phyloP scores from a whole-genome alignment of 768 basidiomycete genomes.

The Boletus reticulatus region DNA sequence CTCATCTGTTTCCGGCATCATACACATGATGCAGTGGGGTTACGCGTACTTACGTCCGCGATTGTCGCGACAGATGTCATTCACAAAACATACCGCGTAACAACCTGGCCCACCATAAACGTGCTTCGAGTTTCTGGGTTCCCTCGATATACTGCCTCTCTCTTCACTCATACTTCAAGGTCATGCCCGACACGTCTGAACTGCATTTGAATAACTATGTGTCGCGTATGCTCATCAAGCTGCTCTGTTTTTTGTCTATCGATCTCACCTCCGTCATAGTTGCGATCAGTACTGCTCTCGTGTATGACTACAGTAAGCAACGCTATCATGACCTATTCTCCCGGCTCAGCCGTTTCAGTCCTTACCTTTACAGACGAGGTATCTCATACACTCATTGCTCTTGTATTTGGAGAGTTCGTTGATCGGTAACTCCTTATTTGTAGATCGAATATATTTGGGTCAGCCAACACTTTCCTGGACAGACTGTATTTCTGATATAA shows the following conservation, averaged over 20 bases:
- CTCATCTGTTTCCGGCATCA: no score
- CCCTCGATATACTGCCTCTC: no score
- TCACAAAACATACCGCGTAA: no score
- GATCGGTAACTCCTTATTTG: not conserved
- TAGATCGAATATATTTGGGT: not conserved
- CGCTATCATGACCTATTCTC: not conserved
- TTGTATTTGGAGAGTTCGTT: not conserved
- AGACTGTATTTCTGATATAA: not conserved
- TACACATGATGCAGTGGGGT: no score
- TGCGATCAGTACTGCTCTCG: not conserved
- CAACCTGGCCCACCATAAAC: no score
- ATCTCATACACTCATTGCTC: not conserved
- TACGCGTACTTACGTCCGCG: no score
- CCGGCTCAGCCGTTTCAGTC: not conserved
- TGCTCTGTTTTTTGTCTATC: not conserved
- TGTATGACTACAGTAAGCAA: constrained; percentile 7
- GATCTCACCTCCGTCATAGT: not conserved
- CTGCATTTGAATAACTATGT: constrained; percentile 1
- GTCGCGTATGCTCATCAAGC: not conserved
- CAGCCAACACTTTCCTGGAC: not conserved
- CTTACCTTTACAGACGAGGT: constrained; percentile 10
- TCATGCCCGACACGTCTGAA: not conserved
- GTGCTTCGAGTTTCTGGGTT: no score
- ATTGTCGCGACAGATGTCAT: no score
- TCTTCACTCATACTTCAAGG: no score